Evolutionary conservation across 1,284 basidiomycete species (phyloP).

Genomic region (Irpex lacteus): DNA sequence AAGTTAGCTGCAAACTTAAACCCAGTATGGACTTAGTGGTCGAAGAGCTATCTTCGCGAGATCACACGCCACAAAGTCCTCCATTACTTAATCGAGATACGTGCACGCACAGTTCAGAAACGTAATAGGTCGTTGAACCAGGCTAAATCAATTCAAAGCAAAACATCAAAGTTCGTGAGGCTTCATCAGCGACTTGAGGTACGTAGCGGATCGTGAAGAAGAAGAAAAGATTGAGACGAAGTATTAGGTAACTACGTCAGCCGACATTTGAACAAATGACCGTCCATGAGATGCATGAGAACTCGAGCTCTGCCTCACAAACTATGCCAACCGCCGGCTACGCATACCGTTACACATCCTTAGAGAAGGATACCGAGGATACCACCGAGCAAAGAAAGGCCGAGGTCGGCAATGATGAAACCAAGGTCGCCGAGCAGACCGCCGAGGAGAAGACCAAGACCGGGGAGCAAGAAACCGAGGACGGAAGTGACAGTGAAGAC

Average conservation of each 20-base stretch:
- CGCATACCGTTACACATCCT: too few species aligned
- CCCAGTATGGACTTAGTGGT: background rate
- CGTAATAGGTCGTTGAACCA: background rate
- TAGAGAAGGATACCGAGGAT: constrained; percentile 20
- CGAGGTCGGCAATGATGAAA: constrained; percentile 20
- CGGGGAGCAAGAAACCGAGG: constrained; percentile 21
- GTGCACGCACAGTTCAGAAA: background rate
- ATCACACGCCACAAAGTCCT: background rate
- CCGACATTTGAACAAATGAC: background rate
- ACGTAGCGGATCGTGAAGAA: background rate
- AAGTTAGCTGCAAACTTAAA: background rate
- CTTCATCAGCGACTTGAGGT: background rate
- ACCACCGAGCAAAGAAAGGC: constrained; percentile 19
- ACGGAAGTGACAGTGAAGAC: constrained; percentile 29
- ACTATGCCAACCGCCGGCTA: background rate
- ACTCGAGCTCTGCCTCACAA: background rate
- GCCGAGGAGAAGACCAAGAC: constrained; percentile 16
- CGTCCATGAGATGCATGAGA: background rate
- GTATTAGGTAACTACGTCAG: background rate
- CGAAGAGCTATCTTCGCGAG: background rate
- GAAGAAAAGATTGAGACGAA: background rate
- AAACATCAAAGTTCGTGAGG: background rate
- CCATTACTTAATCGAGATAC: background rate
- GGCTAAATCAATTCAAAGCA: background rate
- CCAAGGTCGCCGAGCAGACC: constrained; percentile 16